Base-by-base conservation (phyloP, 495 filamentous ascomycete species). In the Podospora pseudocomata region DNA sequence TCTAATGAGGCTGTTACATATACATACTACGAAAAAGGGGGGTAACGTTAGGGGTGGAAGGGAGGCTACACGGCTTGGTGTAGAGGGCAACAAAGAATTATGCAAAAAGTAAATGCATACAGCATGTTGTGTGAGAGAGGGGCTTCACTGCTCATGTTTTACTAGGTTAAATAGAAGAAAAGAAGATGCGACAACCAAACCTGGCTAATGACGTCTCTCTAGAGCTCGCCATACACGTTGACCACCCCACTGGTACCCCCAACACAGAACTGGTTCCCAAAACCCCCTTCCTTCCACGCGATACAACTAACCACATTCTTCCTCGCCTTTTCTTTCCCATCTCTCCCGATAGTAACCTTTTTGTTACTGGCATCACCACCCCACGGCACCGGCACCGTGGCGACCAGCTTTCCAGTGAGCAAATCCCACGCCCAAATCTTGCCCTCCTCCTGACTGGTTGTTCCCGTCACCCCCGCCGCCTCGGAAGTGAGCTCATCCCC, bases 391-490 rank as follows among this genome's bases (percentile, higher is more conserved):
- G 82, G 75, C 58, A 93, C 72, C 64, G 81, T 86, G 27, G 87
- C 83, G 64, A 90, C 81, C 54, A 90, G 73, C 64, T 88, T 86
- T 1, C 93, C 94, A 54, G 83, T 90, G 62, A 97, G 72, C n/a
- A 96, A 75, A 85, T 97, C 94, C 92, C 94, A 98, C 15, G 89
- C 92, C 84, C 90, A 92, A 19, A 96, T 84, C 71, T 87, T 85
- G 9, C 89, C 89, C 66, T 88, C 82, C 2, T 73, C 23, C 6
- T 27, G 6, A 5, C 28, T 32, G 59, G 23, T 23, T 23, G 23
- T 23, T 23, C 16, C 18, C 4, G 5, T 86, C 0, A 77, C 72
- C 2, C 64, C 74, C 6, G 54, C 71, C 28, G 54, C 71, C 28
- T 70, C 72, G 54, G 81, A 81, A 0, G 74, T 73, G 76, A 79